Conservation (phyloP, 2,329 filamentous ascomycete species). For the Ophiosphaerella herpotricha region DNA sequence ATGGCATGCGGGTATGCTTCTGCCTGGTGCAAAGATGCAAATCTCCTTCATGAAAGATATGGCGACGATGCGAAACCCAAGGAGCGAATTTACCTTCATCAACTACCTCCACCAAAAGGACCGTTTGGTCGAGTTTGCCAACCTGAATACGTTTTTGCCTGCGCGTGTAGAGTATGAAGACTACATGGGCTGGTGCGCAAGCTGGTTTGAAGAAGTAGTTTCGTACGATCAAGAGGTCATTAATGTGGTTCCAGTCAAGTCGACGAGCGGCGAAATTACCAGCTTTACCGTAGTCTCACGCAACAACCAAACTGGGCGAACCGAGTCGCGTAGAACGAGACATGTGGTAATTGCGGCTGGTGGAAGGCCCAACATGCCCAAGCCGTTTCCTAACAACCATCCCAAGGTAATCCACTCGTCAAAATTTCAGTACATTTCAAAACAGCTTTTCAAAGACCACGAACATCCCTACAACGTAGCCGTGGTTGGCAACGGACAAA, state of each 20-base stretch:
- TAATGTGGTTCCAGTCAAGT: slow-evolving; percentile 66
- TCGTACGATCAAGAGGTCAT: slow-evolving; percentile 79
- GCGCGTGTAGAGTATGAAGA: slow-evolving; percentile 90
- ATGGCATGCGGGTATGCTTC: slow-evolving; percentile 95
- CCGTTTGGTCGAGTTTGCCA: slow-evolving; percentile 88
- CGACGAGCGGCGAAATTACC: slow-evolving; percentile 58
- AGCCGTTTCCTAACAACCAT: slow-evolving; percentile 69
- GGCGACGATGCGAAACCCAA: slow-evolving; percentile 83
- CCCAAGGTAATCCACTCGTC: slow-evolving; percentile 86
- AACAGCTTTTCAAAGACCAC: slow-evolving; percentile 62
- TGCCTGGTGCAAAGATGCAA: slow-evolving; percentile 94
- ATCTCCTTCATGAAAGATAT: slow-evolving; percentile 98
- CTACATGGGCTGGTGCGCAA: slow-evolving; percentile 91
- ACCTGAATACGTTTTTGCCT: slow-evolving; percentile 85
- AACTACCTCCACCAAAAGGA: slow-evolving; percentile 86
- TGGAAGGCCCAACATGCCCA: slow-evolving; percentile 71
- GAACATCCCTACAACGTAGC: slow-evolving; percentile 72
- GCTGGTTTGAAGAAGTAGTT: slow-evolving; percentile 74
- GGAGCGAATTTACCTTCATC: slow-evolving; percentile 90
- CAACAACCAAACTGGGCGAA: slow-evolving; percentile 62
- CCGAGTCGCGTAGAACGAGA: slow-evolving; percentile 60
- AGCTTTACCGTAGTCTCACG: slow-evolving; percentile 71
- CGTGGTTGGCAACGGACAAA: slow-evolving; percentile 88
- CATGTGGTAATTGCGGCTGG: slow-evolving; percentile 74
- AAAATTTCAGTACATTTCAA: slow-evolving; percentile 72